Base-by-base conservation (phyloP, 148 eudicot genomes). In the Arctostaphylos glauca region DNA sequence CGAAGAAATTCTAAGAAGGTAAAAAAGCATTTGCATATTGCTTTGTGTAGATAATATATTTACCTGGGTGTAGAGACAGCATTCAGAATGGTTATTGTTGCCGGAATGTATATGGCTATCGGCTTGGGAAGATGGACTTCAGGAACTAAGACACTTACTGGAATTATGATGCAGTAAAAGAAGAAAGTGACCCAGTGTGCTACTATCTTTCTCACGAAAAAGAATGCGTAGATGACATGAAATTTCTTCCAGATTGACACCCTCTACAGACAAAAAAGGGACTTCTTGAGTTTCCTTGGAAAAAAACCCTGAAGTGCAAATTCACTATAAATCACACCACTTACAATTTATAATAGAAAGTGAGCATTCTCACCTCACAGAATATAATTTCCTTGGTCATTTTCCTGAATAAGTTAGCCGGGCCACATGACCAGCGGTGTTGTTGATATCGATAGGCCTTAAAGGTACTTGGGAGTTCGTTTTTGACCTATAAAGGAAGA, bases 371-470 rank as follows among this genome's bases (percentile, higher is more conserved):
- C 58, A 87, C 91, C 88, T 89, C 87, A 62, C 82, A 72, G 15
- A 67, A 55, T 74, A 86, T 78, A 67, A 89, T 89, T 78, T 89
- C 91, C 50, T 76, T 80, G 25, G 84, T 78, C 91, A 89, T 87
- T 81, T 89, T 89, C 71, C 87, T 79, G 84, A 89, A 89, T 46
- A 89, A 85, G 80, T 89, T 89, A 19, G 90, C 91, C 2, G 91
- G 91, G 2, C 91, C 91, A 76, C 90, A 89, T 67, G 91, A 89
- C 91, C 91, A 89, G 6, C 91, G 88, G 38, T 89, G 91, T 53
- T 89, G 91, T 58, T 89, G 91, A 67, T 18, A 89, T 41, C 88
- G 56, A 55, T 86, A 89, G 16, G 90, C 90, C 83, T 89, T 89
- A 60, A 87, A 87, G 49, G 90, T 89, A 31, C 91, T 89, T 48